Base-by-base conservation (phyloP, 371 early-diverging fungal genomes). In the Chytridium lagenaria region DNA sequence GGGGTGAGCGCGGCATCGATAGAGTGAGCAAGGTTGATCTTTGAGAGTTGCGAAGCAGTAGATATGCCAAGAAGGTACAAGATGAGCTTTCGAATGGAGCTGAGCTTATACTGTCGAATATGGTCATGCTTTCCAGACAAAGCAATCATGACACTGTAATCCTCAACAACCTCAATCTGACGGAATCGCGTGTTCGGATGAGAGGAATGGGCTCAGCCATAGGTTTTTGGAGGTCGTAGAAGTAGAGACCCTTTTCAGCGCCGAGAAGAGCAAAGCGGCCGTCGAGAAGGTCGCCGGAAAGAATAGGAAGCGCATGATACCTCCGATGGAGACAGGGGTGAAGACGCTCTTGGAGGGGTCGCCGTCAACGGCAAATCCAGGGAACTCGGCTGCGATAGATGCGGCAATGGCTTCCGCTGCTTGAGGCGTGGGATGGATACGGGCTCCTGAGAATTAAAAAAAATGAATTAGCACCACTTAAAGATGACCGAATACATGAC, bases 121-220 rank as follows among this genome's bases (percentile, higher is more conserved):
- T 87, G 86, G 69, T 85, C 80, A 67, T 82, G 83, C 68, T 83
- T 83, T 37, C 89, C 89, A 26, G 83, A 83, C n/a, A 86, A 70
- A 23, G 87, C 87, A 23, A 88, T 71, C 80, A 88, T 74, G 0
- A 84, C 82, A 34, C 84, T 82, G 68, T 84, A 88, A 52, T 86
- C 86, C 1, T 83, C 67, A n/a, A 88, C 68, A 23, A 88, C 77
- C 52, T 79, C 74, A 40, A 88, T 73, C 68, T 88, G 87, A 52
- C 74, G 75, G 83, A 88, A 88, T 12, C 84, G 79, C 19, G 78
- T 77, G 49, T 84, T 79, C 81, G 78, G 36, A 88, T 84, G 12
- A 85, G 68, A 1, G 81, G 80, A 2, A 85, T 70, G 16, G 82
- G 79, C 51, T 79, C 77, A 61, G 81, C 74, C 49, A 67, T 59